phyloP scores from a whole-genome alignment of 2,329 filamentous ascomycete genomes.

The Mariannaea sp. region DNA sequence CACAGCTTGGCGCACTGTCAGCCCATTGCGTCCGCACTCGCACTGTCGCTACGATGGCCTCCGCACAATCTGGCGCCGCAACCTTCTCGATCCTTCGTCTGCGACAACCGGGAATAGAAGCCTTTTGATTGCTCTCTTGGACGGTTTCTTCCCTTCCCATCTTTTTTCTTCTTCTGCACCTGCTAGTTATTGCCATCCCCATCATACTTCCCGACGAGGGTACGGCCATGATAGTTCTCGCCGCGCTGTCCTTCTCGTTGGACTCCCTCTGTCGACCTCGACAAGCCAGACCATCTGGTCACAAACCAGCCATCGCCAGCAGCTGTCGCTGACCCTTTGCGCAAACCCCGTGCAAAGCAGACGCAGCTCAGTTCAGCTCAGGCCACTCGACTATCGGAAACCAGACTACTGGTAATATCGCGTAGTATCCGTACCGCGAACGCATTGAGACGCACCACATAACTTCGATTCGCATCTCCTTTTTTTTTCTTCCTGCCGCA shows the following conservation, averaged over 20 bases:
- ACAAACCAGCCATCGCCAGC: constrained; percentile 6
- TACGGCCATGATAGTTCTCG: constrained; percentile 28
- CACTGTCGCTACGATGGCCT: constrained; percentile 35
- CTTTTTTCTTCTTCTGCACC: constrained; percentile 22
- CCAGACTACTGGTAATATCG: neutral
- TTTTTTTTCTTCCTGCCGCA: constrained; percentile 22
- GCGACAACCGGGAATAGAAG: constrained; percentile 20
- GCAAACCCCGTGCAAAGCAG: neutral
- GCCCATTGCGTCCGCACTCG: constrained; percentile 28
- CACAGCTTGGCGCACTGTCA: constrained; percentile 31
- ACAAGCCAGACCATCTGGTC: constrained; percentile 9
- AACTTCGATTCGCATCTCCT: constrained; percentile 23
- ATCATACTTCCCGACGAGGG: neutral
- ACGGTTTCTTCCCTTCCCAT: too few species aligned
- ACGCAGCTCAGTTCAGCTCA: constrained; percentile 24
- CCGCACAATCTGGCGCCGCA: constrained; percentile 23
- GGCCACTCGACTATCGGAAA: constrained; percentile 22
- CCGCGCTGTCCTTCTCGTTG: constrained; percentile 12
- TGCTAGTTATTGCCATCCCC: neutral
- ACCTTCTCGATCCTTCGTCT: constrained; percentile 25
- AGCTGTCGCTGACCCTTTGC: constrained; percentile 13
- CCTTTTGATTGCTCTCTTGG: too few species aligned
- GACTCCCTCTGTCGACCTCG: constrained; percentile 26
- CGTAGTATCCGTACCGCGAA: constrained; percentile 27
- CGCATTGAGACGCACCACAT: too few species aligned